Conservation (phyloP, 2,329 filamentous ascomycete species). For the Aspergillus unguis region DNA sequence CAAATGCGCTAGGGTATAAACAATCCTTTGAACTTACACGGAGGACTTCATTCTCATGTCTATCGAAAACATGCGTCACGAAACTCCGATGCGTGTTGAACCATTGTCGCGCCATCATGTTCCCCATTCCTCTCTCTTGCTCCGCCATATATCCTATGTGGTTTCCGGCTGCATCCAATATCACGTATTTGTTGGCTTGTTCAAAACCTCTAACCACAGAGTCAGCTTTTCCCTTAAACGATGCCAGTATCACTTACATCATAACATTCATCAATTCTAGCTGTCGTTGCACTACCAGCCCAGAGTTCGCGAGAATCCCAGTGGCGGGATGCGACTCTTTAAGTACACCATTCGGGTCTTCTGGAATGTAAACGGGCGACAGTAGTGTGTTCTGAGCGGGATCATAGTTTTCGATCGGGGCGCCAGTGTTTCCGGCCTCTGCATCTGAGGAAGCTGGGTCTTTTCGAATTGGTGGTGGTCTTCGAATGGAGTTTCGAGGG, state of each 20-base stretch:
- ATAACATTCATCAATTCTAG: slow-evolving; percentile 65
- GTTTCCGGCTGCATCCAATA: slow-evolving; percentile 61
- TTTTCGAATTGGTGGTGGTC: slow-evolving; percentile 22
- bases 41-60: slow-evolving; percentile 58
- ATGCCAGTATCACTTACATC: slow-evolving; percentile 36
- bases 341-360: slow-evolving; percentile 59
- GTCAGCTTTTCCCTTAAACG: neutral
- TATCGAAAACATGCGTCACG: slow-evolving; percentile 63
- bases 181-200: slow-evolving; percentile 64
- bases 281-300: slow-evolving; percentile 61
- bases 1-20: neutral
- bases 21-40: slow-evolving; percentile 34
- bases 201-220: slow-evolving; percentile 53
- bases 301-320: slow-evolving; percentile 58
- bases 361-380: slow-evolving; percentile 59
- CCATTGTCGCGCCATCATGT: slow-evolving; percentile 56
- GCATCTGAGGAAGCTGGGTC: slow-evolving; percentile 3
- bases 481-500: slow-evolving; percentile 30
- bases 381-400: slow-evolving; percentile 50
- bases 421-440: slow-evolving; percentile 26
- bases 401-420: slow-evolving; percentile 42
- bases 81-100: slow-evolving; percentile 62
- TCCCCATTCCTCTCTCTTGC: slow-evolving; percentile 58
- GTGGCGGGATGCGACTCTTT: slow-evolving; percentile 58
- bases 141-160: slow-evolving; percentile 65